These are phyloP conservation scores for Viola odorata DNA, from an alignment of 345 rosid species.

Conservation along the genomic window DNA sequence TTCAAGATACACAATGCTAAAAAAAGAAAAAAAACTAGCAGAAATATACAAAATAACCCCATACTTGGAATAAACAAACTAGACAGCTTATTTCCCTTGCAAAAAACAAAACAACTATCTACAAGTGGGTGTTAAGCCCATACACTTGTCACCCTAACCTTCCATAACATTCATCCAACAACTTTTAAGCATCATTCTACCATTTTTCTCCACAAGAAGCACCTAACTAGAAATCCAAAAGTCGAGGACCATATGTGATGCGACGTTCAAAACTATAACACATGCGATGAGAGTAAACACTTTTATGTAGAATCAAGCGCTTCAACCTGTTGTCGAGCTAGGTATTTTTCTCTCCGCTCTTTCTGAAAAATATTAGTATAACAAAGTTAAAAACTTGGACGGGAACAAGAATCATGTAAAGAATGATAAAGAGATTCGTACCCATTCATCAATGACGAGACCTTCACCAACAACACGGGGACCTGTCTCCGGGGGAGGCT, in stretches of 20 bases:
- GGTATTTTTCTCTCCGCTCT: conserved; percentile 91
- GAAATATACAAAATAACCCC: no score
- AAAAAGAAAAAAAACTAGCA: no score
- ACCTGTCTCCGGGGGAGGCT: conserved; percentile 24
- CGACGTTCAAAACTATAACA: neutral
- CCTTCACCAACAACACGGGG: conserved; percentile 25
- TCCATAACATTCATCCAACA: no score
- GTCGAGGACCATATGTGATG: conserved; percentile 2
- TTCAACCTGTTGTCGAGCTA: conserved; percentile 81
- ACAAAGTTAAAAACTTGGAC: neutral
- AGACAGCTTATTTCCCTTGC: no score
- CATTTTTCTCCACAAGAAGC: conserved; percentile 1
- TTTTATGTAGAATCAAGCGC: conserved; percentile 29
- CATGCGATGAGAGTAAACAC: neutral
- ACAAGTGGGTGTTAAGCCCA: no score
- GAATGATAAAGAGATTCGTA: neutral
- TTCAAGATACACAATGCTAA: no score
- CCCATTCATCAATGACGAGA: conserved; percentile 35
- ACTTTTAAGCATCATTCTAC: neutral
- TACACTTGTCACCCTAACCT: no score
- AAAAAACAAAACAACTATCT: no score
- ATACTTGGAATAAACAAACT: no score
- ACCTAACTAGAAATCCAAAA: neutral
- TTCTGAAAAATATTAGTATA: conserved; percentile 39
- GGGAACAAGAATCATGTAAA: neutral